Base-by-base conservation (phyloP, 495 filamentous ascomycete species). In the Paragyromitra xinjiangensis region DNA sequence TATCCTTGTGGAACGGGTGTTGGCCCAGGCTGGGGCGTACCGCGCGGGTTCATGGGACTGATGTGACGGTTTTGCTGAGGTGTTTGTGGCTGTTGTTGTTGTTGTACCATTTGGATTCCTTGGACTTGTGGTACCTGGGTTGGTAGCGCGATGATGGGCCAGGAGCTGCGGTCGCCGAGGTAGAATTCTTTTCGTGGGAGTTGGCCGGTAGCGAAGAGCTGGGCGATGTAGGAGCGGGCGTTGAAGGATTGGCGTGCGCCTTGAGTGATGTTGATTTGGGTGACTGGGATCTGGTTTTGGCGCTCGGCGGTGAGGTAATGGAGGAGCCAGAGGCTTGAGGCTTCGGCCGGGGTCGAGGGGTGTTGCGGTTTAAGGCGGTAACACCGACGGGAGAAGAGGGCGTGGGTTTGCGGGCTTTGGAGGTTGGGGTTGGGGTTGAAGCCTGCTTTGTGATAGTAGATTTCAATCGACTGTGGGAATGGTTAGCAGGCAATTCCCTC, bases 131-230 rank as follows among this genome's bases (percentile, higher is more conserved):
- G 75, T 7, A 61, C 81, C 37, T 85, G 84, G 68, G 83, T 82
- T 0, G 94, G 93, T 68, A 93, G 89, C 51, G 89, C 88, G 68
- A 98, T 92, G 14, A 89, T 88, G 6, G 95, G 95, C 95, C 95
- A 99, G 83, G 92, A 95, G 62, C 87, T 86, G 6, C 93, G 89
- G 83, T 99, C 95, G 51, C 91, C 88, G 26, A 99, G 88, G 88
- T 97, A 94, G 82, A 99, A 99, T 78, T 97, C 94, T 79, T 97
- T 97, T 71, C 92, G 91, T 53, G 90, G 87, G 42, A 98, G 89
- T 80, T 93, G 92, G 34, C 95, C 95, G 14, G 80, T 42, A 22
- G 73, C 51, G 40, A 82, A 77, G 61, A 83, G 58, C 64, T 81
- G 71, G 65, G 82, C 19, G 69, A 78, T 75, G 68, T 79, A 79